These are phyloP conservation scores for Scytalidium lignicola DNA, from an alignment of 2,329 filamentous ascomycete species.

Conservation along the genomic window DNA sequence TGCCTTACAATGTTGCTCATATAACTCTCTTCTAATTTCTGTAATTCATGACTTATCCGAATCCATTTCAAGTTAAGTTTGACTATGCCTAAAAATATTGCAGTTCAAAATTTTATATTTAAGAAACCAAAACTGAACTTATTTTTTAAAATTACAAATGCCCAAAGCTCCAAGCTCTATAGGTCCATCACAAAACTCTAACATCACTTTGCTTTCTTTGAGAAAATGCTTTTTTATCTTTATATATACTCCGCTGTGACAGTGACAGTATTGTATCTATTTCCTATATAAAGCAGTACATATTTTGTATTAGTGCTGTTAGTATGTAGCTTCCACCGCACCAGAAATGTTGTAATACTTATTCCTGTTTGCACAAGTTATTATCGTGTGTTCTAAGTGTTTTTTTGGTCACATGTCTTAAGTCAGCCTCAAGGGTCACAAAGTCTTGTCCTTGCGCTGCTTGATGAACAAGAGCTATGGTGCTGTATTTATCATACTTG, in stretches of 20 bases:
- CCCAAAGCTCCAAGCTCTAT: too few relatives aligned
- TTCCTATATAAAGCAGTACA: slow-evolving; percentile 4
- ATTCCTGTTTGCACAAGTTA: slow-evolving; percentile 2
- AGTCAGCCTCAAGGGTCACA: slow-evolving; percentile 7
- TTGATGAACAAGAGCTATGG: slow-evolving; percentile 7
- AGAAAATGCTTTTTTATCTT: too few relatives aligned
- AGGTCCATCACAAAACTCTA: too few relatives aligned
- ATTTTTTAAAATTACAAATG: too few relatives aligned
- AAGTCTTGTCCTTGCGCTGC: slow-evolving; percentile 2
- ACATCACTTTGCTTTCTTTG: too few relatives aligned
- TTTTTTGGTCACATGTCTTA: slow-evolving; percentile 2
- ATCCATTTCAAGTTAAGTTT: too few relatives aligned
- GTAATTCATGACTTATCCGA: too few relatives aligned
- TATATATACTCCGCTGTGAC: slow-evolving; percentile 12
- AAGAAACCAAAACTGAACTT: too few relatives aligned
- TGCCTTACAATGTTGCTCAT: too few relatives aligned
- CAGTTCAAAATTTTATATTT: too few relatives aligned
- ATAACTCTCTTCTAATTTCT: too few relatives aligned
- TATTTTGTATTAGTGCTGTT: slow-evolving; percentile 11
- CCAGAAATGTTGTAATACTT: slow-evolving; percentile 5
- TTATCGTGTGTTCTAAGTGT: slow-evolving; percentile 1
- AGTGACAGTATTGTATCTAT: slow-evolving; percentile 10
- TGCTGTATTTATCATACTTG: slow-evolving; percentile 1
- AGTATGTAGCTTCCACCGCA: slow-evolving; percentile 9
- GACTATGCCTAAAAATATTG: too few relatives aligned